A percentile compares a stretch with the other conserved stretches of the same genome.
Evolutionary conservation across 1,284 basidiomycete genomes (phyloP).

Genomic region (Leccinum proliferum): DNA sequence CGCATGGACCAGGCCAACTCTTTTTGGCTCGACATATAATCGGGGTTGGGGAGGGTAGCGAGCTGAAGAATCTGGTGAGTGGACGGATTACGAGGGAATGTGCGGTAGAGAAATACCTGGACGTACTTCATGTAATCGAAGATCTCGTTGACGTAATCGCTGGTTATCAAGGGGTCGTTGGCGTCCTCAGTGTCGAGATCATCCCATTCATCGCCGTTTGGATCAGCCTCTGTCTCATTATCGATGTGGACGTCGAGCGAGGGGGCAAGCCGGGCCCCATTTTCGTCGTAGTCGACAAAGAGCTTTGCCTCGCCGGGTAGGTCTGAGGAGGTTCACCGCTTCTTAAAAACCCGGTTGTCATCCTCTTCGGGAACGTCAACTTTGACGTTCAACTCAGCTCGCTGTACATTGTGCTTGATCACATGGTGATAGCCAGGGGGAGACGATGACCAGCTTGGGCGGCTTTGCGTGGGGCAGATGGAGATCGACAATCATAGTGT

Average conservation of each 20-base stretch:
- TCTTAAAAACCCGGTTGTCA: slow-evolving; percentile 56
- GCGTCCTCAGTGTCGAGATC: slow-evolving; percentile 91
- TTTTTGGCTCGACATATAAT: slow-evolving; percentile 89
- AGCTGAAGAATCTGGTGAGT: slow-evolving; percentile 41
- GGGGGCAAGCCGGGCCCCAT: slow-evolving; percentile 26
- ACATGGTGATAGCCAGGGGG: slow-evolving; percentile 4
- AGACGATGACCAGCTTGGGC: slow-evolving; percentile 10
- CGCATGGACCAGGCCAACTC: slow-evolving; percentile 95
- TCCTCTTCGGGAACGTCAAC: slow-evolving; percentile 39
- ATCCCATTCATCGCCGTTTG: slow-evolving; percentile 64
- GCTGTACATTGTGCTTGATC: slow-evolving; percentile 26
- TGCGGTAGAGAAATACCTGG: slow-evolving; percentile 42
- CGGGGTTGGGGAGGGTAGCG: slow-evolving; percentile 78
- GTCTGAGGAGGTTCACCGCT: slow-evolving; percentile 54
- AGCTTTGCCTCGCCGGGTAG: slow-evolving; percentile 18
- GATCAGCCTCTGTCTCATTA: slow-evolving; percentile 50
- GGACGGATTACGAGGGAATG: background rate
- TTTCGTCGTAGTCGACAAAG: slow-evolving; percentile 23
- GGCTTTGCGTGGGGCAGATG: slow-evolving; percentile 1
- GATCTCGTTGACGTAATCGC: slow-evolving; percentile 76
- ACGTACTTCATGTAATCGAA: slow-evolving; percentile 86
- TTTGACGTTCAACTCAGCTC: slow-evolving; percentile 24
- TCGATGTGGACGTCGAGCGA: slow-evolving; percentile 38
- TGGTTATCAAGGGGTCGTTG: slow-evolving; percentile 97
- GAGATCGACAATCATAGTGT: slow-evolving; percentile 44